phyloP scores from a whole-genome alignment of 2,329 filamentous ascomycete genomes.

The Cladorrhinum sp. region DNA sequence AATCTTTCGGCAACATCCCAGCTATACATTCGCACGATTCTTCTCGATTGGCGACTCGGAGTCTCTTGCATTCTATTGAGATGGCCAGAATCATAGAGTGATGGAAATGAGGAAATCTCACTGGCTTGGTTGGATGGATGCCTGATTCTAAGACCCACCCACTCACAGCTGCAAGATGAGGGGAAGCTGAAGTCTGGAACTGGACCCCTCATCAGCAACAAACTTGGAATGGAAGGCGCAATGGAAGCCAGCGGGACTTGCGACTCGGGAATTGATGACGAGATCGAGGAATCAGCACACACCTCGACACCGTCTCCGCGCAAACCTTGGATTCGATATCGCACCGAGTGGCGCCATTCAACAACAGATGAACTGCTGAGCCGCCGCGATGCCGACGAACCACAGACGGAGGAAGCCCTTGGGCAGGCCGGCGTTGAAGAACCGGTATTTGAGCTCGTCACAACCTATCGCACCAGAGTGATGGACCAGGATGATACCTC shows the following conservation, averaged over 20 bases:
- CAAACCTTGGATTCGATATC: conserved; percentile 18
- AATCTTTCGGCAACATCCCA: neutral
- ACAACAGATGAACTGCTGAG: conserved; percentile 16
- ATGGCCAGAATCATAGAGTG: no score
- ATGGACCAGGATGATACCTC: neutral
- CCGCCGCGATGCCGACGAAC: neutral
- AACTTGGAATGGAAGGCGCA: no score
- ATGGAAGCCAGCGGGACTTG: neutral
- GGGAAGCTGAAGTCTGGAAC: neutral
- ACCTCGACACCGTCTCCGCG: neutral
- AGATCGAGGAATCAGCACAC: neutral
- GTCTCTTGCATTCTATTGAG: neutral
- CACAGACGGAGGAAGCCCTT: neutral
- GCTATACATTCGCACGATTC: neutral
- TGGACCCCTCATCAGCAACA: no score
- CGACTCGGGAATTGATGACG: neutral
- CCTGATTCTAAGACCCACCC: no score
- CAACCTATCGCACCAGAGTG: neutral
- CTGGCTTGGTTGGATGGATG: no score
- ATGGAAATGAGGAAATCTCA: no score
- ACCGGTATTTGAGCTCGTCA: conserved; percentile 9
- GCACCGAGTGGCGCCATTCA: conserved; percentile 20
- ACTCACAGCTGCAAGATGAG: neutral
- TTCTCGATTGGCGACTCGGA: neutral
- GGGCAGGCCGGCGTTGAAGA: neutral